These are phyloP conservation scores for Saksenaea vasiformis DNA, from an alignment of 371 early-diverging fungal genomes.

Conservation along the genomic window DNA sequence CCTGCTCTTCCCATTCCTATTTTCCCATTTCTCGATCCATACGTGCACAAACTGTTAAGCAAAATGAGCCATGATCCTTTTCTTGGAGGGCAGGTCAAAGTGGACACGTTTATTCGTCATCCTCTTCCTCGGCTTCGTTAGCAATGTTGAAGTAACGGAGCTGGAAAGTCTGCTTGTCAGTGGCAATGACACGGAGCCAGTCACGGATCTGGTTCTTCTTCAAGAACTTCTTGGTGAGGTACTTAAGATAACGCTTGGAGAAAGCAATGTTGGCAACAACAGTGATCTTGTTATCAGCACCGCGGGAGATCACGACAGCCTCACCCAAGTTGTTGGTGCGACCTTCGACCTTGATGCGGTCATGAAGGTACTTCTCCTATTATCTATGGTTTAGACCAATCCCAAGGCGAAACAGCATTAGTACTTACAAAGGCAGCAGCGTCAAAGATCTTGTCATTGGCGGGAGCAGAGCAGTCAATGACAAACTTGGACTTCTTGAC, in stretches of 20 bases:
- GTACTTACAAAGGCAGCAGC: slow-evolving; percentile 86
- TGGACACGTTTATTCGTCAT: slow-evolving; percentile 58
- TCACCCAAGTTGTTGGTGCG: slow-evolving; percentile 96
- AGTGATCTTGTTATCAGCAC: slow-evolving; percentile 72
- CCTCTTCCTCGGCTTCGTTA: slow-evolving; percentile 84
- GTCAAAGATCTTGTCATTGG: slow-evolving; percentile 96
- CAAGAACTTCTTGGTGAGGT: slow-evolving; percentile 99
- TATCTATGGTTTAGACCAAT: neutral
- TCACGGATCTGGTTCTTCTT: slow-evolving; percentile 99
- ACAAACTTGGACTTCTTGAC: slow-evolving; percentile 75
- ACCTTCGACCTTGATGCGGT: slow-evolving; percentile 97
- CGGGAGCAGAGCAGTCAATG: slow-evolving; percentile 94
- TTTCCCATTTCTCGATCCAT: no score
- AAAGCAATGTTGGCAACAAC: slow-evolving; percentile 81
- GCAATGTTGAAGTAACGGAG: slow-evolving; percentile 96
- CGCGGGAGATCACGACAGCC: slow-evolving; percentile 82
- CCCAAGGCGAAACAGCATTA: neutral
- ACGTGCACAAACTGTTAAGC: no score
- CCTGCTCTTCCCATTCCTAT: no score
- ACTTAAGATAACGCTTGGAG: slow-evolving; percentile 99
- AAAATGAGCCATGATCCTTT: no score
- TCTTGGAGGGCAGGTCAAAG: no score
- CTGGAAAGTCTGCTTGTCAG: slow-evolving; percentile 90
- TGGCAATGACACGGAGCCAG: slow-evolving; percentile 96
- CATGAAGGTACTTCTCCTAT: slow-evolving; percentile 94